Base-by-base conservation (phyloP, 768 basidiomycete genomes). In the Kwoniella sp. region DNA sequence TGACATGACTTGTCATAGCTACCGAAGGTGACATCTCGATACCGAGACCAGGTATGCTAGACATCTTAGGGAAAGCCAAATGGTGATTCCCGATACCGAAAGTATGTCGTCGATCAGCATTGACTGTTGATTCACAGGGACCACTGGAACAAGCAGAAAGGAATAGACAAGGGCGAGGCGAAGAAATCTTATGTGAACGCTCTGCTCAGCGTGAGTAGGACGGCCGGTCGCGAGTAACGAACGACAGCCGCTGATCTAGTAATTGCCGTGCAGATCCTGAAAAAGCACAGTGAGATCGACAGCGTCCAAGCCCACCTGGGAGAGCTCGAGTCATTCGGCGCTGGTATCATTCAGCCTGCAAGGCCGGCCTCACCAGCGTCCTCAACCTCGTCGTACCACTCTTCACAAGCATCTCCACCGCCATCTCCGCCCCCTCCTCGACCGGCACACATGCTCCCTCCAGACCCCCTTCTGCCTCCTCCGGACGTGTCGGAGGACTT, bases 1-100 rank as follows among this genome's bases (percentile, higher is more conserved):
- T 17, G 28, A 19, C 9, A 10, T 44, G 42, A 20, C 39, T 40
- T 40, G 5, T 14, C 7, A 23, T 70, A 91, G 91, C 89, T 3
- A 96, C 91, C 14, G 84, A 86, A 47, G 91, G 91, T 23, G 89
- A 96, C 76, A 87, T 92, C 41, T 80, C 81, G 43, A 76, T 81
- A 8, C 77, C 84, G 12, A 80, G 91, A 32, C 91, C 91, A 11
- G 86, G 86, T 9, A 83, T 95, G 10, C 88, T 84, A 77, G 91
- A 96, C 70, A 84, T 93, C 82, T 77, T 95, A 6, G 88, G 88
- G 34, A 79, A 90, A 60, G 90, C 91, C 19, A 96, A 96, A 77
- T 95, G 91, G 91, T 89, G 59, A 22, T n/a, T n/a, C n/a, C n/a
- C n/a, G n/a, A n/a, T n/a, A n/a, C n/a, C n/a, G n/a, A n/a, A n/a